Base-by-base conservation (phyloP, 179 eudicot species). In the Drosera spatulata region DNA sequence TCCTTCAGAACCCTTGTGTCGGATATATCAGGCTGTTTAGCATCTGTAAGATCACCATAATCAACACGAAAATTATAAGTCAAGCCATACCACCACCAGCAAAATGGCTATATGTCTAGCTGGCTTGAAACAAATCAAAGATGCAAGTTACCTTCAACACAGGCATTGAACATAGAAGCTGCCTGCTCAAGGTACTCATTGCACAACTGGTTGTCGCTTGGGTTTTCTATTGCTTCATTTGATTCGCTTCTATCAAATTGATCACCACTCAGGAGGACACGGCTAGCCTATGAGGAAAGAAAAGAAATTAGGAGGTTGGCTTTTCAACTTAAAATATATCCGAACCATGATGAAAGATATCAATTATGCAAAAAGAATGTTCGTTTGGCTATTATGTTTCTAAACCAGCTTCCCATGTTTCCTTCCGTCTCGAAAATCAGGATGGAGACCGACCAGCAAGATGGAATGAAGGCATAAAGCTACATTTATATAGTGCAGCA, bases 211-310 rank as follows among this genome's bases (percentile, higher is more conserved):
- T 79, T 80, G 50, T 80, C 82, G 63, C 67, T 22, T 5, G 69
- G 65, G 67, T 69, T 79, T 65, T 61, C 81, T 69, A 79, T 76
- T 66, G 61, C 78, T 59, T 78, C 95, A 54, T 75, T 68, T 59
- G 80, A 42, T 61, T 81, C 80, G 55, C 64, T 69, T 44, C 73
- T 64, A 66, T 79, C 91, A 61, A 54, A 70, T 40, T 60, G 81
- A 61, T 80, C 95, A 63, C 87, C 95, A 63, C 70, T 81, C 65
- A 77, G 53, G 58, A 76, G 91, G 61, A 86, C 79, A 62, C 62
- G 73, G 71, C 96, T 78, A 65, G 95, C 96, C 99, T 91, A 71
- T 51, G 38, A 64, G 42, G 62, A 71, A 22, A 59, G 15, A 49
- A 69, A 62, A 38, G 40, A 59, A 6, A 22, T 22, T 22, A 22